Base-by-base conservation (phyloP, 2,329 filamentous ascomycete species). In the Dactylellina parvicollis region DNA sequence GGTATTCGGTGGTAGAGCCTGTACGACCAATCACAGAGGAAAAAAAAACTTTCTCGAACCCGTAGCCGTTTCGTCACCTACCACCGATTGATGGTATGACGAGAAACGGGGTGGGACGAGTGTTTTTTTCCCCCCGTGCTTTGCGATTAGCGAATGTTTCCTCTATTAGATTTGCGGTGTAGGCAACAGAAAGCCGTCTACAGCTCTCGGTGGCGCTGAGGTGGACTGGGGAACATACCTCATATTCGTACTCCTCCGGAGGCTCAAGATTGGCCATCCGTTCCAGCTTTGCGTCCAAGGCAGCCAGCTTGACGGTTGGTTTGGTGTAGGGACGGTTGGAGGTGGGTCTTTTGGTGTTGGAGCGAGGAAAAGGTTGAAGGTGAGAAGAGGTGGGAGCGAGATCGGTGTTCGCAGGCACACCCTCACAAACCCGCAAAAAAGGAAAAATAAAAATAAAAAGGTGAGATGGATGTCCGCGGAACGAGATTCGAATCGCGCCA, bases 241-340 rank as follows among this genome's bases (percentile, higher is more conserved):
- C 69, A 74, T 74, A 74, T 66, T 74, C 69, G 54, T 67, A 66
- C 62, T 74, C 69, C 16, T 74, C 60, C 62, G 69, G 61, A 74
- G 69, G 69, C 62, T 74, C 60, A 54, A 67, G 49, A 22, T 60
- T 62, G 46, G 60, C 69, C 69, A 74, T 74, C 69, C 69, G 69
- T 42, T 74, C 56, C 28, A 74, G 47, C 62, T 74, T 74, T 66
- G 69, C 60, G 54, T 67, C 54, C 16, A 74, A 46, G 60, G 69
- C 69, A 74, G 69, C 69, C 69, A 74, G 69, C 50, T 66, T 74
- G 60, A 67, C 67, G 67, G 52, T 72, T 64, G 47, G 26, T 52
- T 40, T 44, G 49, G 52, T 57, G 54, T 22, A 14, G 14, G 20
- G 36, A 32, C 16, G 38, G 26, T 36, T 60, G 14, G 16, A 47